Base-by-base conservation (phyloP, 169 alveolate species). In the Plasmodium berghei region DNA sequence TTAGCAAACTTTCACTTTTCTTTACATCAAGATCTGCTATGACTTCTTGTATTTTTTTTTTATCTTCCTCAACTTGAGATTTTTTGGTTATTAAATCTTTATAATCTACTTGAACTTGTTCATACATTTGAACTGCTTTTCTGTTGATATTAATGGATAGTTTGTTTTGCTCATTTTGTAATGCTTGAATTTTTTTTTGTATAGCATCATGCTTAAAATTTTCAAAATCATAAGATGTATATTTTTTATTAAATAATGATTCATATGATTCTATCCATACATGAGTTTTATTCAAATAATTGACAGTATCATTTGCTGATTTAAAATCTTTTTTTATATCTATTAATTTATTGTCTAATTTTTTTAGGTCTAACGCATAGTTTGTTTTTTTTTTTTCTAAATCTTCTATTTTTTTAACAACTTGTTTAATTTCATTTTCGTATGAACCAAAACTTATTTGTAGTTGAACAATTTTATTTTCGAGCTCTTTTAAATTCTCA, bases 21-120 rank as follows among this genome's bases (percentile, higher is more conserved):
- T 95, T 96, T 48, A 92, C 96, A 87, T 98, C 99, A 49, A 98
- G 91, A 66, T 97, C 99, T 14, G 94, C 96, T 61, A 98, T 98
- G 18, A 98, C 98, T 62, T 96, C 96, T 87, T 96, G 95, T 46
- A 98, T 95, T 89, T 97, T 97, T 61, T 87, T 88, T 85, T 97
- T 96, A 90, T 98, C 99, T 34, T 96, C 93, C 24, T 92, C 93
- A 14, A 97, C 98, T 59, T 96, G 96, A 58, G 94, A 95, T 73
- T 96, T 96, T 91, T 98, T 97, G 22, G 92, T 94, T 34, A 96
- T 73, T 72, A 98, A 94, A 72, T 96, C 97, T 24, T 88, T 85
- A 74, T 95, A 97, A 69, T 97, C 97, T 28, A 95, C 93, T 70
- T 97, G 98, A 20, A 96, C 97, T 86, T 96, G 96, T 55, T 98